Base-by-base conservation (phyloP, 768 basidiomycete genomes). In the Lentinus tigrinus region DNA sequence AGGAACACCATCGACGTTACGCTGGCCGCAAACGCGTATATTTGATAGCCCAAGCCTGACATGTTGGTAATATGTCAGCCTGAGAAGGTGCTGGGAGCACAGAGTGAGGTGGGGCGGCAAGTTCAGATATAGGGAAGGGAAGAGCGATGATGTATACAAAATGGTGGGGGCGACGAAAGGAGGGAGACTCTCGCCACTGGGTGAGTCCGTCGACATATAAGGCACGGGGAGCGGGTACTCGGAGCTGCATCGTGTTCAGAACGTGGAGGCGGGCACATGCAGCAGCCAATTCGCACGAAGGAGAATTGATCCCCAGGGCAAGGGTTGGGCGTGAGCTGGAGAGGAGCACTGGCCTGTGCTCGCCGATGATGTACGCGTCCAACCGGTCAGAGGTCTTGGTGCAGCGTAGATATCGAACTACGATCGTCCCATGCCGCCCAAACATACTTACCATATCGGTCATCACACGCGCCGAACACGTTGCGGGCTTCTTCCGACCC, bases 41-140 rank as follows among this genome's bases (percentile, higher is more conserved):
- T 46, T 23, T 46, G 21, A 23, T 10, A 46, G 21, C 43, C 43
- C 13, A 23, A 7, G 9, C 53, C 53, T 10, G 11, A 31, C 31
- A 46, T 4, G 55, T 31, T 4, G 52, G 47, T 6, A 43, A 57
- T 1, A 21, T 64, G 7, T 49, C 60, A 19, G 40, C 38, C 31
- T 31, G 7, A 31, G 31, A 31, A 10, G 62, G 66, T 2, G 46
- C 59, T 0, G 65, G 67, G 1, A 42, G 54, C 2, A 3, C 31
- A 1, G 47, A 64, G 0, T 62, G 67, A 1, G 66, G 67, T 31
- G 50, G 49, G 11, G 48, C 59, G 3, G 63, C 67, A 0, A 70
- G 71, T 31, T 31, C 7, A 11, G 31, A 31, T 6, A 31, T 31
- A n/a, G 31, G 11, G 6, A 11, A 31, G 31, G 11, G 31, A 31